Percentiles rank a stretch among this genome's conserved stretches.
Conservation (phyloP, 257 asterid species). For the Capsicum baccatum region DNA sequence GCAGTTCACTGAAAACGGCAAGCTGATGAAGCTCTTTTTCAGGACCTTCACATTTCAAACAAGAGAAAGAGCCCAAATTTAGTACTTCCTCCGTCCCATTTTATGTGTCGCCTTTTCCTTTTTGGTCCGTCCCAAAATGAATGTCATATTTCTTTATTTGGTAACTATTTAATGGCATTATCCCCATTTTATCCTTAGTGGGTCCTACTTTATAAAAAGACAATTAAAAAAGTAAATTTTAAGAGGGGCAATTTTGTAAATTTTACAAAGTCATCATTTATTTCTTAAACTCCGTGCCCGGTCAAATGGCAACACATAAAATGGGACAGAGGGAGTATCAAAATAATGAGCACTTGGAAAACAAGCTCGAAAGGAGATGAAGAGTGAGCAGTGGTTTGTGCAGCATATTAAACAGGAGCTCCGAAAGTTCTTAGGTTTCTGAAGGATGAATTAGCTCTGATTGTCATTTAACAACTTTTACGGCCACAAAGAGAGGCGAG, state of each 20-base stretch:
- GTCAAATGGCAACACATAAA: too few relatives aligned
- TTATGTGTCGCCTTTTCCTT: too few relatives aligned
- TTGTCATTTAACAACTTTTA: not conserved
- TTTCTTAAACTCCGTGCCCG: too few relatives aligned
- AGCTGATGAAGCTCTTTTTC: constrained; percentile 87
- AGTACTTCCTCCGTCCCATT: too few relatives aligned
- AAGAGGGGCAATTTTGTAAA: too few relatives aligned
- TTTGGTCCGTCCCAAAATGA: too few relatives aligned
- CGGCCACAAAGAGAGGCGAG: not conserved
- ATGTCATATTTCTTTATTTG: too few relatives aligned
- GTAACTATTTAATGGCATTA: too few relatives aligned
- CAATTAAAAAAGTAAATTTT: too few relatives aligned
- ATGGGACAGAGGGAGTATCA: not conserved
- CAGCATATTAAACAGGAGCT: not conserved
- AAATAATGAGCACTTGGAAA: not conserved
- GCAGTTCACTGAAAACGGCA: constrained; percentile 75
- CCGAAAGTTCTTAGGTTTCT: not conserved
- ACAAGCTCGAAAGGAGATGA: not conserved
- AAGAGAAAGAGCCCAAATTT: constrained; percentile 33
- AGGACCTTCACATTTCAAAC: constrained; percentile 64
- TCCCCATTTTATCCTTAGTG: too few relatives aligned
- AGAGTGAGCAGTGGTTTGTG: not conserved
- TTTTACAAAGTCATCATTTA: too few relatives aligned
- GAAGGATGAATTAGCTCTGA: not conserved
- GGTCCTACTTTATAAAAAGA: too few relatives aligned